Percentiles rank a stretch among this genome's conserved stretches.
Evolutionary conservation across 306 rosid genomes (phyloP).

Genomic region (Dryas alaskensis): DNA sequence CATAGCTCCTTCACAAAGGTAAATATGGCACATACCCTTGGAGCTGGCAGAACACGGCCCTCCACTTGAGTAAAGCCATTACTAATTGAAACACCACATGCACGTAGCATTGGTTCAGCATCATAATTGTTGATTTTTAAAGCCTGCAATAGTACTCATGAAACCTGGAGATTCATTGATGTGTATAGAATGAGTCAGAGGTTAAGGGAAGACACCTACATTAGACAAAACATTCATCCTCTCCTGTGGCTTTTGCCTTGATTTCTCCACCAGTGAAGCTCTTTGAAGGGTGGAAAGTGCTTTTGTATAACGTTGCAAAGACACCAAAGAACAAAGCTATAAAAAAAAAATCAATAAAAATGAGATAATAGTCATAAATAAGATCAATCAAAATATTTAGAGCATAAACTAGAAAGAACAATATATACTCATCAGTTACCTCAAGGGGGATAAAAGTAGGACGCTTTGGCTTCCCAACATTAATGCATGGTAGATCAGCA

Average conservation of each 20-base stretch:
- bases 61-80: slow-evolving; percentile 65
- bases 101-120: slow-evolving; percentile 64
- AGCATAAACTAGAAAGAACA: not conserved
- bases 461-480: slow-evolving; percentile 90
- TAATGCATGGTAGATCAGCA: slow-evolving; percentile 74
- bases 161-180: not conserved
- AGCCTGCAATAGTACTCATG: slow-evolving; percentile 46
- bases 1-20: not conserved
- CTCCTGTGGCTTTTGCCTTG: slow-evolving; percentile 90
- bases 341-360: not conserved
- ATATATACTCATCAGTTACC: slow-evolving; percentile 40
- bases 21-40: slow-evolving; percentile 50
- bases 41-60: slow-evolving; percentile 83
- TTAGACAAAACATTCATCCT: slow-evolving; percentile 69
- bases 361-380: not conserved
- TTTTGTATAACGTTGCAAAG: slow-evolving; percentile 85
- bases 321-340: slow-evolving; percentile 77
- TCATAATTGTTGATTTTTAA: slow-evolving; percentile 62
- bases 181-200: not conserved
- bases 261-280: slow-evolving; percentile 81
- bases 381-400: not conserved
- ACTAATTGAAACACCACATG: slow-evolving; percentile 59
- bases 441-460: slow-evolving; percentile 84
- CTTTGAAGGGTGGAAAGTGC: slow-evolving; percentile 76
- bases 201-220: slow-evolving; percentile 34